Conservation (phyloP, 23 red algal species). For the Pyropia haitanensis region DNA sequence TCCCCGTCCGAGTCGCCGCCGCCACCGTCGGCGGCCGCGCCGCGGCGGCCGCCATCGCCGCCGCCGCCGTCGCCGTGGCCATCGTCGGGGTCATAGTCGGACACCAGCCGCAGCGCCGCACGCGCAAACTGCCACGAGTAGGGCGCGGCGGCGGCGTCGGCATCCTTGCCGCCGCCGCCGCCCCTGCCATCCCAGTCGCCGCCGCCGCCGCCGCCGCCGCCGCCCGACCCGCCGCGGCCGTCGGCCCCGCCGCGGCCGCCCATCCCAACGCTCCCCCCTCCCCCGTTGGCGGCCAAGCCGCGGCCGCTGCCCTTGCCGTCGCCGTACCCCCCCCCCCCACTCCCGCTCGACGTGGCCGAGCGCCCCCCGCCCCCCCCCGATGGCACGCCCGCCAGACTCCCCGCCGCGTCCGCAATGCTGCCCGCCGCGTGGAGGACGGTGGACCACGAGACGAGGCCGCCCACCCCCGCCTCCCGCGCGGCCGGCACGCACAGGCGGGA, state of each 20-base stretch:
- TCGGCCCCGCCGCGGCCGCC: slow-evolving; percentile 1
- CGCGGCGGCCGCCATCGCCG: not conserved
- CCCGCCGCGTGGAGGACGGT: too few species aligned
- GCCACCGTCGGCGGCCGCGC: not conserved
- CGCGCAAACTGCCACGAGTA: slow-evolving; percentile 71
- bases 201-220: slow-evolving; percentile 8
- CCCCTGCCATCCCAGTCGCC: not conserved
- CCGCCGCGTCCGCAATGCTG: too few species aligned
- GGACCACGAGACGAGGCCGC: too few species aligned
- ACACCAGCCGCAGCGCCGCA: slow-evolving; percentile 30
- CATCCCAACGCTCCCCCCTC: not conserved
- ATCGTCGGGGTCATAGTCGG: slow-evolving; percentile 35
- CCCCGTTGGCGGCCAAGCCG: too few species aligned
- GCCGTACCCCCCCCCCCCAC: too few species aligned
- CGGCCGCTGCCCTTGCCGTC: too few species aligned
- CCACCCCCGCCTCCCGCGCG: too few species aligned
- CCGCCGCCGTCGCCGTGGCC: not conserved
- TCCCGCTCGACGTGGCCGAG: too few species aligned
- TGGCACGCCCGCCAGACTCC: too few species aligned
- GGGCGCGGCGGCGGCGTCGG: slow-evolving; percentile 2
- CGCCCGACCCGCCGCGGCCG: slow-evolving; percentile 8
- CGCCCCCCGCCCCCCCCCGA: too few species aligned
- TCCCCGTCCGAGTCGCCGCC: slow-evolving; percentile 9
- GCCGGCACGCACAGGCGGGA: too few species aligned
- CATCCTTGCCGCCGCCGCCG: not conserved